Evolutionary conservation across 139 green algal species (phyloP).

Genomic region (Mychonastes homosphaera): DNA sequence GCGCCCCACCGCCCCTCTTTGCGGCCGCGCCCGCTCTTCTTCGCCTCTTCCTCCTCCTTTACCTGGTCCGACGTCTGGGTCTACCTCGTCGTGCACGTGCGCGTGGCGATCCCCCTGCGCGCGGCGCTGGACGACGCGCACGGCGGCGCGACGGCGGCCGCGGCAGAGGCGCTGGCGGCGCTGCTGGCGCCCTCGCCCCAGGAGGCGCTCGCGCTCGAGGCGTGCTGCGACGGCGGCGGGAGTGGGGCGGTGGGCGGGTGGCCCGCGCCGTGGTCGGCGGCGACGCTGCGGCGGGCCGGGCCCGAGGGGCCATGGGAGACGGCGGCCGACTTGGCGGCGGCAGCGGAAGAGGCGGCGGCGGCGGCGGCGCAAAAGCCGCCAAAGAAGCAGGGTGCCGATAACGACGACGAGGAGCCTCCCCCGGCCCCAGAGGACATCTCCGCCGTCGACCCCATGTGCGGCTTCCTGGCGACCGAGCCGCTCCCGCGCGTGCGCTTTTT

Average conservation of each 20-base stretch:
- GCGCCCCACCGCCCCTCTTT: neutral
- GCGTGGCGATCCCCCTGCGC: conserved; percentile 34
- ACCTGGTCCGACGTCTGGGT: conserved; percentile 46
- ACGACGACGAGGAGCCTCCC: conserved; percentile 15
- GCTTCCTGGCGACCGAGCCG: conserved; percentile 49
- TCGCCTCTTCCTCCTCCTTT: too few relatives aligned
- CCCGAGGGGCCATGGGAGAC: conserved; percentile 1
- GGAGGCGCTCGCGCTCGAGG: conserved; percentile 27
- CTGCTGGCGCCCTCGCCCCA: conserved; percentile 18
- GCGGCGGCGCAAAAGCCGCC: neutral
- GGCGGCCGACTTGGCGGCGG: neutral
- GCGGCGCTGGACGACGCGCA: conserved; percentile 46
- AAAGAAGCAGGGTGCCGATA: neutral
- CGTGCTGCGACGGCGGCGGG: conserved; percentile 14
- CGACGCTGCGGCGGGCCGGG: neutral
- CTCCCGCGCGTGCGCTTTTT: conserved; percentile 26
- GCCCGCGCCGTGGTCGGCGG: conserved; percentile 2
- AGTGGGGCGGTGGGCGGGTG: conserved; percentile 16
- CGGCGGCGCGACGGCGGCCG: conserved; percentile 28
- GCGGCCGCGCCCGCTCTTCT: too few relatives aligned
- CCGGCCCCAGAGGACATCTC: conserved; percentile 41
- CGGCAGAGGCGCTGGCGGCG: conserved; percentile 25
- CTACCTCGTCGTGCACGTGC: conserved; percentile 30
- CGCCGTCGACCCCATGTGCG: conserved; percentile 41
- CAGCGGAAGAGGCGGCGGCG: conserved; percentile 1